Conservation (phyloP, 345 rosid species). For the Populus simonii region DNA sequence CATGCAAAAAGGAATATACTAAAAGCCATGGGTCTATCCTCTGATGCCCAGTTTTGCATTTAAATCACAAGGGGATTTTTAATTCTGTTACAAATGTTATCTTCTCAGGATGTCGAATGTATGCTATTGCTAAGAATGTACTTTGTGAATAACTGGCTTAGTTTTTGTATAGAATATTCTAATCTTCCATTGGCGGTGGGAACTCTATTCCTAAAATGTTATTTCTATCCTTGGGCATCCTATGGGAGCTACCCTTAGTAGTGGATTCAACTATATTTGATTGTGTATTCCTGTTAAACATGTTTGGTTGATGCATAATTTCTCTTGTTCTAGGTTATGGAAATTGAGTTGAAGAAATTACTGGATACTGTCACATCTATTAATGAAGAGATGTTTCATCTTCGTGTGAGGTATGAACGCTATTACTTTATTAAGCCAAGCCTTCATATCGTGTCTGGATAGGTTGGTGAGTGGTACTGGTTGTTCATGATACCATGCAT, state of each 20-base stretch:
- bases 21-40: no score
- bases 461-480: no score
- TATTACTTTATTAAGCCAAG: not conserved
- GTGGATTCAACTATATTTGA: no score
- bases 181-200: not conserved
- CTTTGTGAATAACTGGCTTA: not conserved
- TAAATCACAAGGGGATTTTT: no score
- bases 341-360: conserved; percentile 68
- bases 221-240: not conserved
- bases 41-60: no score
- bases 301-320: not conserved
- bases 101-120: not conserved
- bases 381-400: conserved; percentile 78
- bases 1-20: no score
- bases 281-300: not conserved
- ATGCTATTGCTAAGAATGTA: not conserved
- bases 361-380: conserved; percentile 51
- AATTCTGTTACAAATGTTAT: not conserved
- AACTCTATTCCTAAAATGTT: not conserved
- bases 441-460: no score
- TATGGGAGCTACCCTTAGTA: not conserved
- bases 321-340: conserved; percentile 43
- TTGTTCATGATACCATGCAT: no score
- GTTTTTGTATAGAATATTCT: not conserved
- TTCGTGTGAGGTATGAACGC: conserved; percentile 64